Base-by-base conservation (phyloP, 495 filamentous ascomycete species). In the Aspergillus olivimuriae region DNA sequence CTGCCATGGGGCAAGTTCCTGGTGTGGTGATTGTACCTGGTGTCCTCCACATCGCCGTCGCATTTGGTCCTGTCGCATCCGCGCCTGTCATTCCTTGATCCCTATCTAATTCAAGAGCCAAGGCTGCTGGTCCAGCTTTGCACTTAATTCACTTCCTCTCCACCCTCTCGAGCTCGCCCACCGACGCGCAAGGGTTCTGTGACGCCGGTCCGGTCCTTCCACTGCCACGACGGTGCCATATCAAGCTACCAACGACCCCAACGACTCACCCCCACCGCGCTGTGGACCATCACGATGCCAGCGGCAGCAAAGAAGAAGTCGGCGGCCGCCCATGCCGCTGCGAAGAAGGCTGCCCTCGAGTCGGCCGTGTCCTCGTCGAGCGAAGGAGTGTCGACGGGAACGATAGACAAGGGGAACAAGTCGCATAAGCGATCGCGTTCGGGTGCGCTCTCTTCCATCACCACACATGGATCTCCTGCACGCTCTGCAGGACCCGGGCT, bases 391-490 rank as follows among this genome's bases (percentile, higher is more conserved):
- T 28, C 43, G 35, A 49, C 12, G 17, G 46, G 44, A 59, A 33
- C 57, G 67, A 48, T 57, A 66, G 66, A 75, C 50, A 81, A 84
- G 62, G 67, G 72, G 55, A 77, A 81, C 58, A 90, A 92, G 72
- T 87, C 87, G 75, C 91, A 97, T 65, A 82, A 88, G 57, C 78
- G 91, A 53, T 96, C 91, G 53, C 83, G 91, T 58, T 92, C 89
- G 77, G 91, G 91, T 94, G 72, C 48, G 83, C 74, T 16, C 24
- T 20, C 14, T 36, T 12, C 4, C 19, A 23, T 24, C 33, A n/a
- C 31, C 34, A 17, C 44, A 44, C 20, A 36, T 34, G 12, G 36
- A 17, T 21, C 22, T 32, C 41, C 12, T 22, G 12, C n/a, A 31
- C 43, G 43, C 36, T 21, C 20, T 17, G 17, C 15, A 16, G n/a